Evolutionary conservation across 306 rosid genomes (phyloP).

Genomic region (Sicyos baderoa): DNA sequence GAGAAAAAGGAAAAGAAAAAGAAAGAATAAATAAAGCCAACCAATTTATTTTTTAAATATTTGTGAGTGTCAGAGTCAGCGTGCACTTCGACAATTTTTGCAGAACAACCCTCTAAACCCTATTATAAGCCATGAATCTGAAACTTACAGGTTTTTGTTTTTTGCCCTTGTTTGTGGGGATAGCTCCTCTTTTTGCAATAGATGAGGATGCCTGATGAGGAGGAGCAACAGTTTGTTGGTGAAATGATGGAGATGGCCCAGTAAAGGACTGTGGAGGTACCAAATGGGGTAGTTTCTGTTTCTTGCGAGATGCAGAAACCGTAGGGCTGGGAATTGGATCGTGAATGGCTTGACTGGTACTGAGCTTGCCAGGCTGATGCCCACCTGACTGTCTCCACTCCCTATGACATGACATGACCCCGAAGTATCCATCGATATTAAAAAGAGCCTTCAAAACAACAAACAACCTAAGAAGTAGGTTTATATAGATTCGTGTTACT

Average conservation of each 20-base stretch:
- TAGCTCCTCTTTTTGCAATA: constrained; percentile 60
- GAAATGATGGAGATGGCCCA: constrained; percentile 68
- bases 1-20: constrained; percentile 22
- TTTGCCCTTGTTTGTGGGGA: constrained; percentile 65
- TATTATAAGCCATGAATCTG: background rate
- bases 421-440: constrained; percentile 23
- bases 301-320: constrained; percentile 80
- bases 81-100: too few species aligned
- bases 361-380: constrained; percentile 50
- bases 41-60: background rate
- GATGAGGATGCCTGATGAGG: constrained; percentile 83
- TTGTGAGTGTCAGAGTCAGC: too few species aligned
- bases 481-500: constrained; percentile 15
- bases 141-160: constrained; percentile 76
- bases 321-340: constrained; percentile 80
- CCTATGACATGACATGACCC: constrained; percentile 35
- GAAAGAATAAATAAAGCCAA: constrained; percentile 2
- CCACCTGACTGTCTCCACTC: constrained; percentile 93
- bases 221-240: constrained; percentile 51
- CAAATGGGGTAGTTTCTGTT: constrained; percentile 58
- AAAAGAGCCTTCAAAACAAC: constrained; percentile 6
- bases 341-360: constrained; percentile 51
- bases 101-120: too few species aligned
- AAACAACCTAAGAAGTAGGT: constrained; percentile 12
- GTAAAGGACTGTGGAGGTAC: constrained; percentile 65